Evolutionary conservation across 116 monocot species (phyloP), one percentile per base, ranked within the genome.

Genomic region (Cymodocea nodosa): DNA sequence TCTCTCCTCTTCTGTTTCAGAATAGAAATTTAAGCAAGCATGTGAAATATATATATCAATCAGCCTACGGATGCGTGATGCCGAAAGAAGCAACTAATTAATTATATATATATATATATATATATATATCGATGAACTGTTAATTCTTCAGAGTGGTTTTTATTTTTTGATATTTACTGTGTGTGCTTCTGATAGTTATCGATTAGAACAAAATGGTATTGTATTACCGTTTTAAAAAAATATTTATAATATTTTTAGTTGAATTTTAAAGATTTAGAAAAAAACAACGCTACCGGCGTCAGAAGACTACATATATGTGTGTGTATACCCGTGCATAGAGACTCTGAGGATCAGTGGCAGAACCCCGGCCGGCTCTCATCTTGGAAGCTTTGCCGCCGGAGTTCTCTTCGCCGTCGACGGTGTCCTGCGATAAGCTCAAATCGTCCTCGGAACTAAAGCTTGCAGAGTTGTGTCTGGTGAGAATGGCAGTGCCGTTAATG

Each of bases 291-390:
- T 30, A 30, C 30, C 30, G n/a, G n/a, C n/a, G n/a, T n/a, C n/a
- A n/a, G n/a, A n/a, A n/a, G 30, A 30, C 30, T 30, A 30, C 30
- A 30, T 30, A 30, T 30, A 30, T 30, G 30, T 16, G 0, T 50
- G 0, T 22, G 2, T n/a, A 40, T 78, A 93, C 92, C 79, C 88
- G 87, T 75, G 92, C 92, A 69, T 93, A 93, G 61, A 93, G 76
- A 75, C 88, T 87, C 65, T 93, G 92, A 3, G 92, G 88, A 53
- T 85, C 88, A 2, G 85, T 85, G 18, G 88, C 88, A 6, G 92
- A 83, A 2, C 92, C 88, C 9, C 82, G 73, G 15, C 79, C 67
- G 1, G 83, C 88, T 75, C 81, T 73, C 20, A 56, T 70, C 65
- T 83, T 89, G 14, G 56, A 23, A 40, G 50, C 74, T 67, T 79